Evolutionary conservation across 768 basidiomycete species (phyloP).

Genomic region (Lentinus tigrinus): DNA sequence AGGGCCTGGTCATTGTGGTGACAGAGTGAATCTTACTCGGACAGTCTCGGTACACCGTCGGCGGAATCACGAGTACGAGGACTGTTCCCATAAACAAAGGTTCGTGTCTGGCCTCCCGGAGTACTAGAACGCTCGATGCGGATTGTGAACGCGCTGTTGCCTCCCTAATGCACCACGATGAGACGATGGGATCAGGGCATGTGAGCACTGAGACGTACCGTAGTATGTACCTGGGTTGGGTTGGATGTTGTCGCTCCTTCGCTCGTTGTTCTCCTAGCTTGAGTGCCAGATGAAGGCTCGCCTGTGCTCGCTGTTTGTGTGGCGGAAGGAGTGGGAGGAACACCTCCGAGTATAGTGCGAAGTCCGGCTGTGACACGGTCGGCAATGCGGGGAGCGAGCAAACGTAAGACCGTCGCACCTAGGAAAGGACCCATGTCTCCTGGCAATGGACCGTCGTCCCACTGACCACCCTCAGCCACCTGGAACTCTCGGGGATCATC

Average conservation of each 20-base stretch:
- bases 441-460: conserved; percentile 24
- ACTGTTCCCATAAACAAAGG: conserved; percentile 37
- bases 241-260: neutral
- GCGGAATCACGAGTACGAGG: conserved; percentile 26
- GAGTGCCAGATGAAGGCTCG: neutral
- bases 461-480: conserved; percentile 27
- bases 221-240: neutral
- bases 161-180: neutral
- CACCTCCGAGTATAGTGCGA: conserved; percentile 14
- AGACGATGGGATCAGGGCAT: conserved; percentile 12
- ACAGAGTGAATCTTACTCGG: conserved; percentile 26
- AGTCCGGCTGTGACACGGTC: conserved; percentile 14
- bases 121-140: conserved; percentile 22
- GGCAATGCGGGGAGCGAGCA: neutral
- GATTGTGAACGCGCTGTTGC: conserved; percentile 16
- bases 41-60: conserved; percentile 4
- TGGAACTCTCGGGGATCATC: conserved; percentile 78
- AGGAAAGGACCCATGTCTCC: conserved; percentile 46
- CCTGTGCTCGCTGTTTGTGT: conserved; percentile 1
- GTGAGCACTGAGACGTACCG: neutral
- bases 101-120: conserved; percentile 29
- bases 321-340: neutral
- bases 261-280: neutral
- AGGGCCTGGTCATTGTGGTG: neutral
- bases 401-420: conserved; percentile 31